Evolutionary conservation across 2,329 filamentous ascomycete genomes (phyloP), one percentile per base, ranked within the genome.

Genomic region (Colletotrichum sp.): DNA sequence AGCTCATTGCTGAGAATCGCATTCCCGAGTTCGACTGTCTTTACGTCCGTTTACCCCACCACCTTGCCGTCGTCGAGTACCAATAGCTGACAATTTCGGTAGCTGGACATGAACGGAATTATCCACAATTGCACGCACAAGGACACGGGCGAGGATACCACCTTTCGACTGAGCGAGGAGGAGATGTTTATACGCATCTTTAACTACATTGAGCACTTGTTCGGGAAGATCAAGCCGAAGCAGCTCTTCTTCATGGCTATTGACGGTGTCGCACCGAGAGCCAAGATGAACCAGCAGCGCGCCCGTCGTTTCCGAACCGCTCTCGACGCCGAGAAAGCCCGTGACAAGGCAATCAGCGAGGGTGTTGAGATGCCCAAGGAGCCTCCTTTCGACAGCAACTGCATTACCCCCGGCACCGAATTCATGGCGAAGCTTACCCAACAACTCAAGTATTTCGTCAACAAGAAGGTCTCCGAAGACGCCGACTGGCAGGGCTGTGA

Each of bases 151-250:
- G 96, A 97, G 81, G 96, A 96, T 82, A 92, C 95, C 6, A 95
- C 95, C 2, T 97, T 97, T 80, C 95, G 97, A 69, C 93, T 98
- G 85, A 96, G 93, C 71, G 97, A 99, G 83, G 96, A 99, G 83
- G 95, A 98, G 84, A 99, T 99, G 97, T 99, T 99, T 82, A 98
- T 99, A 78, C 94, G 95, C 72, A 99, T 99, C 80, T 99, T 99
- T 91, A 98, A 98, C 86, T 99, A 99, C 84, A 99, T 99, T 78
- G 97, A 99, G 84, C 97, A 99, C 86, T 86, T 99, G 67, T 99
- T 98, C 84, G 96, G 96, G 79, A 99, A 98, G 85, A 99, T 99
- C 82, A 98, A 98, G 84, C 97, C 97, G 15, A 96, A 98, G 86
- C 93, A 98, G 87, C 90, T 99, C 43, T 99, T 99, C 86, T 99